Percentiles rank a stretch among this genome's conserved stretches.
phyloP scores from a whole-genome alignment of 805 yeast species.

The Kodamaea lidongshanica region DNA sequence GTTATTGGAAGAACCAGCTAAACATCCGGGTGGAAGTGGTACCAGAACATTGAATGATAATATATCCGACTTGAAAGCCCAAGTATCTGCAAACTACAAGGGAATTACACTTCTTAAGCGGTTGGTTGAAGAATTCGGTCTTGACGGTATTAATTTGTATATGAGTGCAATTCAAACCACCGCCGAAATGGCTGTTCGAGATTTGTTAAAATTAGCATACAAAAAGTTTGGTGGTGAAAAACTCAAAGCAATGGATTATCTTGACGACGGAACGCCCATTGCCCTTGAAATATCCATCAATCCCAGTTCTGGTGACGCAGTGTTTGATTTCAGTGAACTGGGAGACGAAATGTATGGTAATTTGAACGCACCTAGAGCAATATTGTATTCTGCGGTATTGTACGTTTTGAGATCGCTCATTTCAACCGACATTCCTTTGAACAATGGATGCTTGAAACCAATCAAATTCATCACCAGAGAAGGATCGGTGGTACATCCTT shows the following conservation, averaged over 20 bases:
- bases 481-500: conserved; percentile 55
- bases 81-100: conserved; percentile 76
- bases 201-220: conserved; percentile 25
- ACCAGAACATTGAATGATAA: conserved; percentile 80
- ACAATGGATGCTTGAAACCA: conserved; percentile 87
- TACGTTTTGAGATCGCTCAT: conserved; percentile 84
- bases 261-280: conserved; percentile 80
- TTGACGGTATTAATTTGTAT: conserved; percentile 55
- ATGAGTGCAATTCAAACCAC: conserved; percentile 80
- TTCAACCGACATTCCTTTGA: conserved; percentile 81
- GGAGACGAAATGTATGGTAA: conserved; percentile 86
- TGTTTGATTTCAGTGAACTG: conserved; percentile 81
- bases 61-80: conserved; percentile 51
- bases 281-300: conserved; percentile 46
- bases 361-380: conserved; percentile 87
- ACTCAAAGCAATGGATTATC: conserved; percentile 52
- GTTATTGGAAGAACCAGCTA: conserved; percentile 68
- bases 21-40: conserved; percentile 83
- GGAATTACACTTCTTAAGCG: conserved; percentile 64
- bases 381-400: conserved; percentile 80
- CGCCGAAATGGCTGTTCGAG: conserved; percentile 66
- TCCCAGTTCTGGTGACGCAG: conserved; percentile 50
- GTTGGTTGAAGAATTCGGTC: conserved; percentile 58
- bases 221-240: conserved; percentile 34
- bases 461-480: conserved; percentile 47